Percentiles rank a stretch among this genome's conserved stretches.
Conservation (phyloP, 208 protist species). For the Leishmania arabica region DNA sequence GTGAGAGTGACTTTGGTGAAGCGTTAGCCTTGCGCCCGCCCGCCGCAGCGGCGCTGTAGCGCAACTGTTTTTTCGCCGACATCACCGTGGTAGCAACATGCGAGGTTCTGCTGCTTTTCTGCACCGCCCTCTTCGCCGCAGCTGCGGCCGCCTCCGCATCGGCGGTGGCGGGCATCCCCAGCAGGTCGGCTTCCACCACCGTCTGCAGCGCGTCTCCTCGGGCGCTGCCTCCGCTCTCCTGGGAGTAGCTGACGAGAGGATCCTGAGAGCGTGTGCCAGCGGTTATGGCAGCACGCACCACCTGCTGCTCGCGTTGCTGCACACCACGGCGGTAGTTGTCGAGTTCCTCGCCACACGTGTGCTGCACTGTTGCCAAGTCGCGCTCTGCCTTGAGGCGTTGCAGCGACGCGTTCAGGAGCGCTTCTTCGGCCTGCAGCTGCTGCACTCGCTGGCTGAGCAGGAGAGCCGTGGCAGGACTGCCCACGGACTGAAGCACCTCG, state of each 20-base stretch:
- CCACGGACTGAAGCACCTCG: slow-evolving; percentile 29
- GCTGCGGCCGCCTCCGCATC: slow-evolving; percentile 34
- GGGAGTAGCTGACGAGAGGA: slow-evolving; percentile 11
- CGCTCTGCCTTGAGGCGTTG: slow-evolving; percentile 59
- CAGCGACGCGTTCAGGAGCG: slow-evolving; percentile 58
- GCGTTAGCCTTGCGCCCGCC: background rate
- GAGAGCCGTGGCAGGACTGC: slow-evolving; percentile 34
- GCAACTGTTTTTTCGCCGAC: background rate
- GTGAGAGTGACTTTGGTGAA: background rate
- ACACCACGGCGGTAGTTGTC: slow-evolving; percentile 40
- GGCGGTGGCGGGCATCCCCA: slow-evolving; percentile 38
- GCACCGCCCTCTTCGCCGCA: background rate
- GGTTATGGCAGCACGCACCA: slow-evolving; percentile 8
- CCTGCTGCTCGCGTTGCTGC: slow-evolving; percentile 32
- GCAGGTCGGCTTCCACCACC: slow-evolving; percentile 22
- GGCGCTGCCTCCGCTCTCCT: slow-evolving; percentile 11
- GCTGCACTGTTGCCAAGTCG: slow-evolving; percentile 48
- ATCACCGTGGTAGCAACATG: background rate
- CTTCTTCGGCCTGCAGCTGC: slow-evolving; percentile 58
- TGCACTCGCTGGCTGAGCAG: slow-evolving; percentile 54
- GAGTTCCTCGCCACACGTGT: slow-evolving; percentile 49
- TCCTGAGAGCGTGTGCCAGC: background rate
- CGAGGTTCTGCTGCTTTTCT: background rate
- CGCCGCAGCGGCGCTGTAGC: background rate
- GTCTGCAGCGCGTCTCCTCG: slow-evolving; percentile 6